Percentiles rank a stretch among this genome's conserved stretches.
Evolutionary conservation across 2,329 filamentous ascomycete genomes (phyloP).

Genomic region (Penicillium sp.): DNA sequence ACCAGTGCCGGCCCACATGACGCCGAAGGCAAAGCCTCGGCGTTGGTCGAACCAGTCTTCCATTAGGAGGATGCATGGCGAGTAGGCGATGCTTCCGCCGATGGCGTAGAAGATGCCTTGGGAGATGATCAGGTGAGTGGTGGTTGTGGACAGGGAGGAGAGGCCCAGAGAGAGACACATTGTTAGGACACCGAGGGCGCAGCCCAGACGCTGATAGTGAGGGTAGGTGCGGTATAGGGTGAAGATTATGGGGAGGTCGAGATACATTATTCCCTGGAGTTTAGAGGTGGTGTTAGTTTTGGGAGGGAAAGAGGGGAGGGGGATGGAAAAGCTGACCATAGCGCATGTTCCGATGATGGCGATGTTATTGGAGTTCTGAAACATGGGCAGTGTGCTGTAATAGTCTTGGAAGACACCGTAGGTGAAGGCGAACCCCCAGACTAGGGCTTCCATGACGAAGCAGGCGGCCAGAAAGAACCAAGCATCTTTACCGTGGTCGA

Average conservation of each 20-base stretch:
- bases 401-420: constrained; percentile 24
- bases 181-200: constrained; percentile 15
- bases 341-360: constrained; percentile 21
- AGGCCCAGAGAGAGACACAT: constrained; percentile 19
- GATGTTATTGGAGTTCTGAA: no score
- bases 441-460: constrained; percentile 46
- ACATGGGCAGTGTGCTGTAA: no score
- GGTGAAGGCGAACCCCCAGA: constrained; percentile 40
- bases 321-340: no score
- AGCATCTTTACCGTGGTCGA: constrained; percentile 35
- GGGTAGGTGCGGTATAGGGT: constrained; percentile 11
- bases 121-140: constrained; percentile 16
- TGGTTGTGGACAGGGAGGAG: constrained; percentile 18
- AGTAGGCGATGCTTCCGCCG: constrained; percentile 43
- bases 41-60: constrained; percentile 46
- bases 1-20: constrained; percentile 36
- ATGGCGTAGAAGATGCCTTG: constrained; percentile 29
- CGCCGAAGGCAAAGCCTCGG: constrained; percentile 37
- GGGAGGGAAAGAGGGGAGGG: no score
- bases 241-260: constrained; percentile 14
- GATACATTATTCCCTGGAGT: not conserved
- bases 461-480: constrained; percentile 44
- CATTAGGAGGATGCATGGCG: constrained; percentile 39
- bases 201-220: constrained; percentile 13
- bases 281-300: not conserved